Evolutionary conservation across 352 stramenopile species (phyloP), one percentile per base, ranked within the genome.

Genomic region (Hyaloperonospora brassicae): DNA sequence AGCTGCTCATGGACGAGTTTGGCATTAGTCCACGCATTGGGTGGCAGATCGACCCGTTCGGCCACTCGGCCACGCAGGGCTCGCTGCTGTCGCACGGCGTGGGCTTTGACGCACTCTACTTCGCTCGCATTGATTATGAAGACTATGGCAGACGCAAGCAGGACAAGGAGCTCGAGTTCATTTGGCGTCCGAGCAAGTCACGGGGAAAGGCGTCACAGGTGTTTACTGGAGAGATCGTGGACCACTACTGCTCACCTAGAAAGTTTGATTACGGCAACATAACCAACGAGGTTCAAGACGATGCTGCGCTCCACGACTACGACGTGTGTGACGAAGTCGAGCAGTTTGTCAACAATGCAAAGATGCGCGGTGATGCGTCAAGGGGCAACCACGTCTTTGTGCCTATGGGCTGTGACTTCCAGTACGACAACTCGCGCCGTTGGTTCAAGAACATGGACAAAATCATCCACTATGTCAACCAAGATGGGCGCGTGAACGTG

Each of bases 31-130:
- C 97, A 10, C 92, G 76, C n/a, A 97, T 98, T 27, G 94, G 88
- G 13, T 99, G 96, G 96, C 95, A 98, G 65, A 97, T 99, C 55
- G 97, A 99, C 76, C 97, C 97, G 17, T 99, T 98, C 60, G 96
- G 84, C 5, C 84, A 95, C 56, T 91, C 81, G 48, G 71, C 91
- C 1, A 97, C 93, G 13, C 93, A 98, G 57, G 91, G 86, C 5
- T 95, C 83, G 31, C 67, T 98, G 22, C 64, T 99, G 24, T 96
- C 87, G 0, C 70, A 78, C 5, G 83, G 87, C 25, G 79, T 97
- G 17, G 96, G 95, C 40, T 98, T 99, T 60, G 88, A 98, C 50
- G 93, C 93, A 12, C 66, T 98, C 0, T 99, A 98, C 67, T 98
- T 98, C 70, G 96, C 94, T 7, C 88, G 97, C 42, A 98, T 98